These are phyloP conservation scores for Botrytis elliptica DNA, from an alignment of 2,329 filamentous ascomycete species.

Conservation along the genomic window DNA sequence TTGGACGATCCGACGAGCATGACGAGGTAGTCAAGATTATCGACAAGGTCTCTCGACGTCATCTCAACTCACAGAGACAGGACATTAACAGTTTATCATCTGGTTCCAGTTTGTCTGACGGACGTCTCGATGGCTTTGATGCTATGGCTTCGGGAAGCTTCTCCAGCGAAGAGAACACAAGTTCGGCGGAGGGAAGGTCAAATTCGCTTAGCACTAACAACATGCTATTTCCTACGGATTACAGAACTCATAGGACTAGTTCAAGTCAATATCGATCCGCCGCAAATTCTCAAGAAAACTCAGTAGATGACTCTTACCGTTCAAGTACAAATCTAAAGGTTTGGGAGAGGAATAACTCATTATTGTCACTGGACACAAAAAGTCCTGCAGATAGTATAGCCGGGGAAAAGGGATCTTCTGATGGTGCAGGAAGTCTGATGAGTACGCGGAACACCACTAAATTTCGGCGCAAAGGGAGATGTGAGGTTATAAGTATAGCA, in stretches of 20 bases:
- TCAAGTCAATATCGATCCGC: slow-evolving; percentile 28
- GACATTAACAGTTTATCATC: slow-evolving; percentile 50
- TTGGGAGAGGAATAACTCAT: slow-evolving; percentile 36
- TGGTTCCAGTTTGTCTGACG: slow-evolving; percentile 52
- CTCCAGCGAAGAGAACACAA: slow-evolving; percentile 57
- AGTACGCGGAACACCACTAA: slow-evolving; percentile 43
- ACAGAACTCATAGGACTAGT: slow-evolving; percentile 19
- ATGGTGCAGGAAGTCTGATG: slow-evolving; percentile 36
- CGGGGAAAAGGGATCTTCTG: slow-evolving; percentile 27
- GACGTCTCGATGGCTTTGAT: slow-evolving; percentile 30
- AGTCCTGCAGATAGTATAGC: slow-evolving; percentile 30
- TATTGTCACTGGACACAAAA: slow-evolving; percentile 28
- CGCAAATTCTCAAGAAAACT: slow-evolving; percentile 31
- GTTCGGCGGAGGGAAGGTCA: slow-evolving; percentile 52
- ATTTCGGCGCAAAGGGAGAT: slow-evolving; percentile 60
- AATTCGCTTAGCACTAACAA: slow-evolving; percentile 26
- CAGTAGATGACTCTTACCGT: slow-evolving; percentile 27
- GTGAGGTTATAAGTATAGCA: slow-evolving; percentile 61
- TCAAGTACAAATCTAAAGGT: slow-evolving; percentile 24
- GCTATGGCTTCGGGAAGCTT: slow-evolving; percentile 45
- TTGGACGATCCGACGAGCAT: slow-evolving; percentile 74
- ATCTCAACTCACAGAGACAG: slow-evolving; percentile 49
- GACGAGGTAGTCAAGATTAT: slow-evolving; percentile 71
- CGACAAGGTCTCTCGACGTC: slow-evolving; percentile 69
- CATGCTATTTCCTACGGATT: slow-evolving; percentile 20